Evolutionary conservation across 108 stramenopile genomes (phyloP), one percentile per base, ranked within the genome.

Genomic region (Nannochloropsis gaditana): DNA sequence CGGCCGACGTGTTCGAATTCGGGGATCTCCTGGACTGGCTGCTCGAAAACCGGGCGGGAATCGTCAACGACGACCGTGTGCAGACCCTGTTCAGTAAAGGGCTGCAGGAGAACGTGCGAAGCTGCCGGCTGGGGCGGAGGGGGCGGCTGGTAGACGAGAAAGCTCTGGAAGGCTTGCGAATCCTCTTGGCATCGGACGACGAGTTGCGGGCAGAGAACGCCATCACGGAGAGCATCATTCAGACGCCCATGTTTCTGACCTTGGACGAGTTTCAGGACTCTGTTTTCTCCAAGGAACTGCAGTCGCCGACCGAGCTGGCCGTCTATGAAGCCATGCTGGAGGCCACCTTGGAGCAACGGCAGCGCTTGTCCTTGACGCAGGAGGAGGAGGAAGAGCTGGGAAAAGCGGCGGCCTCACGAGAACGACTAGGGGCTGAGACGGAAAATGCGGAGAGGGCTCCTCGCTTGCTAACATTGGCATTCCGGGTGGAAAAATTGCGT

Each of bases 261-360:
- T n/a, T 73, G 59, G 59, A 73, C 6, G 59, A 73, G n/a, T 73
- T 73, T 73, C 59, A 73, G 59, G 59, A 73, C 59, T 73, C 59
- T 3, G 59, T 73, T 4, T 73, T 73, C 8, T n/a, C 15, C 4
- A 73, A n/a, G 59, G 59, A 73, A 73, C 6, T 73, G 59, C 59
- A 73, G n/a, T n/a, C 19, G 15, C 59, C 59, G 59, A 73, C 59
- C 19, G 59, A 73, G 59, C n/a, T 73, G 59, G 59, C 59, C 19
- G 59, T 73, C 19, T 73, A 73, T 73, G 59, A 73, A 6, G 59
- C 59, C 19, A n/a, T 73, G 8, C n/a, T 73, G 59, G 59, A 6
- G 59, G 59, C 59, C 5, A n/a, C 19, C n/a, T n/a, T 73, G 59
- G 59, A 73, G 59, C 59, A 73, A n/a, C 59, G 59, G 6, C 59